A percentile compares a stretch with the other conserved stretches of the same genome.
These are phyloP conservation scores for Ceratobasidium sp. DNA, from an alignment of 1,284 basidiomycete species.

Conservation along the genomic window DNA sequence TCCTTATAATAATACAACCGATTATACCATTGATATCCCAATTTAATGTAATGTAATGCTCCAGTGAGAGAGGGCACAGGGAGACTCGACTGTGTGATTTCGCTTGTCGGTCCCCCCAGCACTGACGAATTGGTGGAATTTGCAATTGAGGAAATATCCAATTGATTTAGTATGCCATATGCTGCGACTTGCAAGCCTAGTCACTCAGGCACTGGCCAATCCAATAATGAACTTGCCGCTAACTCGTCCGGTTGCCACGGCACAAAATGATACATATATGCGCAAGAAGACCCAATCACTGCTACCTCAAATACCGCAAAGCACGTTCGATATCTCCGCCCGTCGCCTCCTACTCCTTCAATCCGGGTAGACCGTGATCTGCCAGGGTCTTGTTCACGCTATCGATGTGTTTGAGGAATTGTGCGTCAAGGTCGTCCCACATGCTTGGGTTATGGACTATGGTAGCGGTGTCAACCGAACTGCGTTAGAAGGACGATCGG, in stretches of 20 bases:
- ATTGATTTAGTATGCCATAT: not conserved
- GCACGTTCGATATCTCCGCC: no score
- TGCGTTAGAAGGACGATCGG: not conserved
- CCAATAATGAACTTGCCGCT: not conserved
- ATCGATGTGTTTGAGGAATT: constrained; percentile 64
- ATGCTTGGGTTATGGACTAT: constrained; percentile 63
- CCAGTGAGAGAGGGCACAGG: not conserved
- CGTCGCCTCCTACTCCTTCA: constrained; percentile 25
- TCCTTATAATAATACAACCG: constrained; percentile 15
- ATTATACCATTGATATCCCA: constrained; percentile 8
- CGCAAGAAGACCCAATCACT: not conserved
- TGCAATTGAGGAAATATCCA: not conserved
- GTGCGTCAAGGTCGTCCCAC: constrained; percentile 65
- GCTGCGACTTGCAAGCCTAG: not conserved
- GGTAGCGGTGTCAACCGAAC: not conserved
- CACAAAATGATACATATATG: constrained; percentile 46
- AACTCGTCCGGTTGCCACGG: not conserved
- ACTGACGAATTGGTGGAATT: not conserved
- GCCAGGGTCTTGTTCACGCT: constrained; percentile 62
- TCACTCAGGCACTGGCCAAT: not conserved
- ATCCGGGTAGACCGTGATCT: constrained; percentile 53
- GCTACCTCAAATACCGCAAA: not conserved
- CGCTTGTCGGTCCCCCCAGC: not conserved
- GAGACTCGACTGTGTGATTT: not conserved
- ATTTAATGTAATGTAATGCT: not conserved